Conservation (phyloP, 768 basidiomycete genomes). For the Suillus cothurnatus region DNA sequence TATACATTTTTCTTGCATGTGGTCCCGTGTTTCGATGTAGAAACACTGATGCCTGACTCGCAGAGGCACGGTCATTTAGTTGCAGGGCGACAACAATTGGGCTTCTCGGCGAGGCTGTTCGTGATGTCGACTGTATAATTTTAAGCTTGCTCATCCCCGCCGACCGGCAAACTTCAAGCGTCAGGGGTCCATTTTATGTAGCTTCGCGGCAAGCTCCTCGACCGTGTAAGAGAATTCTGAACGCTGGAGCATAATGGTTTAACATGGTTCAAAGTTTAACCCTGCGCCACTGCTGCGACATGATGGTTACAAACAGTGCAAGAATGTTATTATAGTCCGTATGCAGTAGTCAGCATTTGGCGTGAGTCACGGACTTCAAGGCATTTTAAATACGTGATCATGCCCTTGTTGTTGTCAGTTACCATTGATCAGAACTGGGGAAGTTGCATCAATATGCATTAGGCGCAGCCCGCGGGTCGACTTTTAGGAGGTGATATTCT, state of each 20-base stretch:
- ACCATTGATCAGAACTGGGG: background rate
- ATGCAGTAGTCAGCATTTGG: background rate
- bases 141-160: constrained; percentile 3
- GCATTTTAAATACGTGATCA: background rate
- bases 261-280: constrained; percentile 2
- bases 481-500: background rate
- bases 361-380: background rate
- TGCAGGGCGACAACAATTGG: background rate
- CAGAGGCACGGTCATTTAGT: background rate
- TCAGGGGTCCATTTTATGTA: background rate
- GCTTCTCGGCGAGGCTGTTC: background rate
- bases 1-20: background rate
- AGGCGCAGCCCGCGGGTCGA: background rate
- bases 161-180: background rate
- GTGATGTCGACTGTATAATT: background rate
- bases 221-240: background rate
- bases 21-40: background rate
- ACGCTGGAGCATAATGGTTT: background rate
- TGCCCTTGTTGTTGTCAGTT: background rate
- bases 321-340: background rate
- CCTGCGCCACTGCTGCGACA: background rate
- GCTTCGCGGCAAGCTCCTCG: background rate
- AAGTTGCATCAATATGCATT: background rate
- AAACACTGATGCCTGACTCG: background rate
- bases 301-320: background rate